These are phyloP conservation scores for Talaromyces borbonicus DNA, from an alignment of 495 filamentous ascomycete species.

Conservation along the genomic window DNA sequence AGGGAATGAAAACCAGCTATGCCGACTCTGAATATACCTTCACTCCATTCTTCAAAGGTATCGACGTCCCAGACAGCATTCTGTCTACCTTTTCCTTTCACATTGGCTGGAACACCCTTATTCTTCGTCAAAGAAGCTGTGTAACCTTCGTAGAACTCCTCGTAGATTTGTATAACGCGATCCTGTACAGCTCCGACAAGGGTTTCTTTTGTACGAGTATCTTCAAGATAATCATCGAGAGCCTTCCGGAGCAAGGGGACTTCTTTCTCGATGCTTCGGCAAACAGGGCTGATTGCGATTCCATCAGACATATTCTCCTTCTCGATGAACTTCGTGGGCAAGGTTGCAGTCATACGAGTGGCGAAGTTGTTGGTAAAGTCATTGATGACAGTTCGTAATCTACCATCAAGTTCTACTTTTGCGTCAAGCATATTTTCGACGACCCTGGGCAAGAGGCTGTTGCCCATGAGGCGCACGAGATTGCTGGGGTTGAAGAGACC, in stretches of 20 bases:
- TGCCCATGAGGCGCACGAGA: constrained; percentile 48
- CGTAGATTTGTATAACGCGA: constrained; percentile 48
- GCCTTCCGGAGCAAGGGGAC: constrained; percentile 41
- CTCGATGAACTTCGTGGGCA: constrained; percentile 35
- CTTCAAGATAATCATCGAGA: constrained; percentile 49
- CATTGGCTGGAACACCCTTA: constrained; percentile 36
- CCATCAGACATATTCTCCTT: constrained; percentile 27
- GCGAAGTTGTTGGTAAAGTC: constrained; percentile 61
- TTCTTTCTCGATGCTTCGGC: constrained; percentile 43
- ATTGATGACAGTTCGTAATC: constrained; percentile 66
- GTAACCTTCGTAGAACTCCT: constrained; percentile 49
- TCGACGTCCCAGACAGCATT: constrained; percentile 58
- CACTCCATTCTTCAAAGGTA: constrained; percentile 51
- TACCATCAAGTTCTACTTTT: constrained; percentile 70
- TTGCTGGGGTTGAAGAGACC: constrained; percentile 59
- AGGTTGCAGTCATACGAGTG: constrained; percentile 42
- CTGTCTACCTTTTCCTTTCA: constrained; percentile 51
- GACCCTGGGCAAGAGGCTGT: constrained; percentile 48
- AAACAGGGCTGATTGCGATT: constrained; percentile 29
- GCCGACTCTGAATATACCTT: constrained; percentile 46
- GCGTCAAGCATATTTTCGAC: constrained; percentile 66
- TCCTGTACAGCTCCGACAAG: constrained; percentile 53
- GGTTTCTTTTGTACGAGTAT: constrained; percentile 51
- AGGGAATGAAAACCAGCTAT: constrained; percentile 24
- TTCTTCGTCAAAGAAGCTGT: constrained; percentile 28